Evolutionary conservation across 78 protist species (phyloP).

Genomic region (Mantamonas sphyraenae): DNA sequence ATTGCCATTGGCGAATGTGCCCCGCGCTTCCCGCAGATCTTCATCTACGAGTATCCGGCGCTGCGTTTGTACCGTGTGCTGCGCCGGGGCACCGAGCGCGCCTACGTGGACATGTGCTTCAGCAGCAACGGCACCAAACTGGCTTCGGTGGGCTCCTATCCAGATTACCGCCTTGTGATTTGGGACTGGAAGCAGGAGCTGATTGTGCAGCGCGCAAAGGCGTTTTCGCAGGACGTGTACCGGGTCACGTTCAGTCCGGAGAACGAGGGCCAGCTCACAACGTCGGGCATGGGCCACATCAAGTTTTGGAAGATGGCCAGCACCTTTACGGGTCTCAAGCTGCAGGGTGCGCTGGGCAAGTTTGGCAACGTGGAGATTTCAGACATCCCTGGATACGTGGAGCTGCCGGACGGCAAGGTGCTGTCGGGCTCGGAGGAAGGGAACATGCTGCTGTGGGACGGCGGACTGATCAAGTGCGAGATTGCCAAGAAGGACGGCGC

Average conservation of each 20-base stretch:
- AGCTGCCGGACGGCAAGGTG: slow-evolving; percentile 59
- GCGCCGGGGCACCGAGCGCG: slow-evolving; percentile 45
- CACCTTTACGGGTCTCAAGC: slow-evolving; percentile 83
- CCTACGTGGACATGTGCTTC: slow-evolving; percentile 32
- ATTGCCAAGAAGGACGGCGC: neutral
- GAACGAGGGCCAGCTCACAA: slow-evolving; percentile 46
- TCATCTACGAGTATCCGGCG: slow-evolving; percentile 33
- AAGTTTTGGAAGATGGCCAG: slow-evolving; percentile 79
- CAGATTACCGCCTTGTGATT: slow-evolving; percentile 68
- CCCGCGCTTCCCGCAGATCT: slow-evolving; percentile 22
- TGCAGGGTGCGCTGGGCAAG: slow-evolving; percentile 72
- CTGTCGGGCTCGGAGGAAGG: slow-evolving; percentile 74
- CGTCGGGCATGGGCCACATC: slow-evolving; percentile 69
- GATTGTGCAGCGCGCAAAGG: slow-evolving; percentile 60
- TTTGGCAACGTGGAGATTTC: slow-evolving; percentile 75
- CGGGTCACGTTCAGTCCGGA: slow-evolving; percentile 56
- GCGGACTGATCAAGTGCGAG: slow-evolving; percentile 43
- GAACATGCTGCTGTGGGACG: slow-evolving; percentile 80
- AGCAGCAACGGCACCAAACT: slow-evolving; percentile 36
- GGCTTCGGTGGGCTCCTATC: slow-evolving; percentile 62
- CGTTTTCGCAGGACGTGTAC: slow-evolving; percentile 66
- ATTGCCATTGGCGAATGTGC: slow-evolving; percentile 49
- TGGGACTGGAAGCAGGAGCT: slow-evolving; percentile 68
- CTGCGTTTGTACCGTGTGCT: slow-evolving; percentile 13
- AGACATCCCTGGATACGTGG: slow-evolving; percentile 61